Evolutionary conservation across 2,329 filamentous ascomycete species (phyloP).

Genomic region (Alternaria infectoria): DNA sequence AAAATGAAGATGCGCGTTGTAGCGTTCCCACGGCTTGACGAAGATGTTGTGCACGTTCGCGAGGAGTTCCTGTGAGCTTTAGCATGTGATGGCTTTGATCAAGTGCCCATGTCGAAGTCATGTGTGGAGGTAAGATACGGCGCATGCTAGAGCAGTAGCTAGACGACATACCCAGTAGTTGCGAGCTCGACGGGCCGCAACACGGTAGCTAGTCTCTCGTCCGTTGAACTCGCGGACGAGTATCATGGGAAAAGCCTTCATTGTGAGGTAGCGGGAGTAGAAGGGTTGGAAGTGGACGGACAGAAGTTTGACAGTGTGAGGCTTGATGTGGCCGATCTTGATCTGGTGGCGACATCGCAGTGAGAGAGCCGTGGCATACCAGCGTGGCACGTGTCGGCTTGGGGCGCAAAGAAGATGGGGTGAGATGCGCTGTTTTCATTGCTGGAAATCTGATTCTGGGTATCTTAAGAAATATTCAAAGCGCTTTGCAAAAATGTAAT

Average conservation of each 20-base stretch:
- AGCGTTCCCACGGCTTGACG: background rate
- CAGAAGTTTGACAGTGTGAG: background rate
- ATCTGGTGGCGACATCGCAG: background rate
- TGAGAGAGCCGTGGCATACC: background rate
- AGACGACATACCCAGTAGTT: background rate
- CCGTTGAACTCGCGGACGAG: background rate
- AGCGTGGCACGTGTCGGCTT: background rate
- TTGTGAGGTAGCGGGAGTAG: accelerated
- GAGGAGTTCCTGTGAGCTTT: background rate
- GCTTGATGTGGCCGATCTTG: background rate
- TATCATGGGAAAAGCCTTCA: background rate
- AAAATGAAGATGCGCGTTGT: background rate
- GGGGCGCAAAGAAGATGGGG: background rate
- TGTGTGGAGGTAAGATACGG: accelerated
- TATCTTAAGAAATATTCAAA: background rate
- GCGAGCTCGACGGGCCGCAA: background rate
- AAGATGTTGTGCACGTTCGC: background rate
- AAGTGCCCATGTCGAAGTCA: background rate
- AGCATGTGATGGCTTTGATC: background rate
- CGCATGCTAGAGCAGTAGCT: background rate
- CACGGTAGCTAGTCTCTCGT: background rate
- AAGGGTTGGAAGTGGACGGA: background rate
- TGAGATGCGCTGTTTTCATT: background rate
- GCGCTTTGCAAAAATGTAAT: background rate
- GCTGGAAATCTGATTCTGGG: background rate